Base-by-base conservation (phyloP, 129 eudicot genomes). In the Tanacetum coccineum region DNA sequence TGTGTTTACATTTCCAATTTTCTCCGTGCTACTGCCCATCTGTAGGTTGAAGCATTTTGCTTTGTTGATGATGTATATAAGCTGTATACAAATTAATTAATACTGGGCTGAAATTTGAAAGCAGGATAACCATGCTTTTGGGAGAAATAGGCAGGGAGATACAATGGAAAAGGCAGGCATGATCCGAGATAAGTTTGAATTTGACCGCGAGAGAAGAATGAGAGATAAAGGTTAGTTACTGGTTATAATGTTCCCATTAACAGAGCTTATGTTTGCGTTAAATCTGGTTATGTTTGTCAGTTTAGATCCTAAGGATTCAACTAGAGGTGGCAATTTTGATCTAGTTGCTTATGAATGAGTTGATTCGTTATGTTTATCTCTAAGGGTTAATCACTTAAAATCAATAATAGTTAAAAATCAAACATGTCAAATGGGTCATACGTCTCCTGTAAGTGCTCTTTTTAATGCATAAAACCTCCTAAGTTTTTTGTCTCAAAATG, bases 161-260 rank as follows among this genome's bases (percentile, higher is more conserved):
- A 65, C 78, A 17, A 66, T 80, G 83, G 86, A 88, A 65, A 92
- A 75, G 72, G 88, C 69, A 53, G 74, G 67, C 76, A 81, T 71
- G 72, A 81, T 94, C 61, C 84, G 99, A 15, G 99, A 94, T 77
- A 94, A 89, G 73, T 94, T 94, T 77, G 99, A 94, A 76, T 87
- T 82, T 22, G 96, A 94, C 71, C 80, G 99, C 3, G 95, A 89
- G 83, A 87, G 79, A 78, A 89, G 99, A 80, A 87, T 91, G 95
- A 79, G 90, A 79, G 95, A 85, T 62, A 91, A 70, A 87, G 92
- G 97, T 90, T 61, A 64, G 94, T 79, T 26, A 54, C 4, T 44
- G 12, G 20, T 65, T 56, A 45, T 19, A 19, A 11, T 46, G 12
- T 47, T 19, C 15, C 4, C 61, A 60, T 32, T 57, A 60, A 18